Percentiles rank a stretch among this genome's conserved stretches.
These are phyloP conservation scores for Phytophthora cactorum DNA, from an alignment of 352 stramenopile genomes.

Conservation along the genomic window DNA sequence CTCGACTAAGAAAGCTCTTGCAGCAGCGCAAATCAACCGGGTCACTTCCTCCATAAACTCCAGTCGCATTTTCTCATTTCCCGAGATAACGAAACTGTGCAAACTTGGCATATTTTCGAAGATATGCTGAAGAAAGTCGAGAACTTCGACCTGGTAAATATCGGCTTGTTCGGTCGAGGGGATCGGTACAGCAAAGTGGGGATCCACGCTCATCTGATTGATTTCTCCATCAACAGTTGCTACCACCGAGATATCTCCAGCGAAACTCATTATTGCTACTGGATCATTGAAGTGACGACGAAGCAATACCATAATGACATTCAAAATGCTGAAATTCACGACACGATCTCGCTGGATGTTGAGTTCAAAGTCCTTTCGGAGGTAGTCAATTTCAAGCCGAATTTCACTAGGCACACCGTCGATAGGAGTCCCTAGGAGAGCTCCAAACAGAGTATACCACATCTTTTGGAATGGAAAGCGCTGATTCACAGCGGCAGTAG, in stretches of 20 bases:
- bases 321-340: constrained; percentile 55
- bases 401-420: constrained; percentile 70
- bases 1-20: constrained; percentile 44
- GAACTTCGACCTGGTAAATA: constrained; percentile 50
- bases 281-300: constrained; percentile 65
- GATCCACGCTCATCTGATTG: background rate
- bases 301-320: constrained; percentile 59
- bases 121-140: constrained; percentile 65
- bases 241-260: constrained; percentile 6
- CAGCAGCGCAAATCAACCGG: constrained; percentile 52
- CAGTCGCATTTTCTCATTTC: constrained; percentile 53
- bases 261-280: constrained; percentile 36
- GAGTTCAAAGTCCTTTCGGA: constrained; percentile 73
- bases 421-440: constrained; percentile 61
- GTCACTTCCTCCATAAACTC: constrained; percentile 69
- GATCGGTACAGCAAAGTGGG: background rate
- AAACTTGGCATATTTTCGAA: constrained; percentile 58
- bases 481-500: constrained; percentile 6
- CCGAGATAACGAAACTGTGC: constrained; percentile 33
- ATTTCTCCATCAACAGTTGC: background rate
- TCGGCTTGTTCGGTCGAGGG: constrained; percentile 11
- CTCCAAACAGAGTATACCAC: constrained; percentile 76
- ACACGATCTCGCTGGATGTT: constrained; percentile 67
- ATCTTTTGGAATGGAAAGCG: constrained; percentile 71
- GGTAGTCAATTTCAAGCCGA: constrained; percentile 66